Evolutionary conservation across 164 flowering plant species (phyloP), one percentile per base, ranked within the genome.

Genomic region (Stephania yunnanensis): DNA sequence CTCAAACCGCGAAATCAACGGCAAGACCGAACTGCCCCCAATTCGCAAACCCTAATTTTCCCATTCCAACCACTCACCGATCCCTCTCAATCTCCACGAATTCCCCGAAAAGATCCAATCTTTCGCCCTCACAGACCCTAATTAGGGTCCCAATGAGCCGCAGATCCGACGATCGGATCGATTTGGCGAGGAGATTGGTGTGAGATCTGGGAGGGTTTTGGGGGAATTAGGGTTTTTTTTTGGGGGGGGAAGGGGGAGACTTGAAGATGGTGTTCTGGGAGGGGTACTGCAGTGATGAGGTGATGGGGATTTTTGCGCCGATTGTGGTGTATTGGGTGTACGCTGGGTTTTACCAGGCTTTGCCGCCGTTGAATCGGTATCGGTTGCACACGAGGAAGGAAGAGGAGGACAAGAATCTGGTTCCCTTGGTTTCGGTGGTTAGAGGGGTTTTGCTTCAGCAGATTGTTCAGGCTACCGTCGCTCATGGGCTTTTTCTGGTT

Each of bases 361-460:
- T 91, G 75, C 90, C 89, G 2, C 86, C 89, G 22, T 75, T 89
- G 76, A 94, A 91, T 29, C 84, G 82, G 7, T 91, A 85, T 75
- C 81, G 98, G 44, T 81, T 93, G 80, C 97, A 92, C 72, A 86
- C 94, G 2, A 86, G 82, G 55, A 85, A 85, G 53, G 97, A 92
- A 75, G 93, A 91, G 80, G 86, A 86, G 29, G 84, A 83, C 81
- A 91, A 88, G 82, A 92, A 92, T 74, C 78, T 74, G 76, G 98
- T 91, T 50, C 84, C 95, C 0, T 80, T 87, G 8, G 19, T 80
- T 0, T 31, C 85, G 1, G 96, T 93, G 12, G 83, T 93, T 31
- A 89, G 84, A 77, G 97, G 95, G 31, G 98, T 93, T 78, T 73
- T 92, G 73, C 84, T 93, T 46, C 95, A 93, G 68, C 97, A 93